Evolutionary conservation across 1,139 yeast genomes (phyloP).

Genomic region (Zygotorulaspora mrakii): DNA sequence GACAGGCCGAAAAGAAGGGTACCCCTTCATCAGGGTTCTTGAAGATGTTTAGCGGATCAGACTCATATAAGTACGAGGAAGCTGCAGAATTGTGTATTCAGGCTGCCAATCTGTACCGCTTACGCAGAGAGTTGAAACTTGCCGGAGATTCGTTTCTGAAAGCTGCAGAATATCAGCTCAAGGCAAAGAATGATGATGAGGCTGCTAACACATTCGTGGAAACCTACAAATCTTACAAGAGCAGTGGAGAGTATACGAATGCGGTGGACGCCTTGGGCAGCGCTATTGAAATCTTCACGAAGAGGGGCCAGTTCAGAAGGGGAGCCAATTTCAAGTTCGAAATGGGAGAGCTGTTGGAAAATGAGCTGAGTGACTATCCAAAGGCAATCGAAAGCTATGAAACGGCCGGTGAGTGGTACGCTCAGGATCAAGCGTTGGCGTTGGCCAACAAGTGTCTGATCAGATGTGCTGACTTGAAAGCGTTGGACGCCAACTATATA

Average conservation of each 20-base stretch:
- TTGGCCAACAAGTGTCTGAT: constrained; percentile 81
- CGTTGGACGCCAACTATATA: constrained; percentile 66
- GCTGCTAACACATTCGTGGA: constrained; percentile 89
- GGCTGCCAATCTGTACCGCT: constrained; percentile 84
- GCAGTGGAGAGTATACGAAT: constrained; percentile 63
- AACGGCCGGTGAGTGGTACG: constrained; percentile 94
- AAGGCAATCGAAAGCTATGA: constrained; percentile 78
- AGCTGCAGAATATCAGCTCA: constrained; percentile 77
- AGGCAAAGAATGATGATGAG: constrained; percentile 79
- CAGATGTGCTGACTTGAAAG: constrained; percentile 86
- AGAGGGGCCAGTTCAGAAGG: constrained; percentile 90
- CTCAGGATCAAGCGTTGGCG: constrained; percentile 91
- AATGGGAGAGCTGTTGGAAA: constrained; percentile 81
- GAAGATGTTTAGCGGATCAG: constrained; percentile 68
- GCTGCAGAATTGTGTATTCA: constrained; percentile 86
- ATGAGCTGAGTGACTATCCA: constrained; percentile 57
- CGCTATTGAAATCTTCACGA: constrained; percentile 81
- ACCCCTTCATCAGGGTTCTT: constrained; percentile 74
- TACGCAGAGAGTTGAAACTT: constrained; percentile 59
- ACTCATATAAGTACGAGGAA: constrained; percentile 70
- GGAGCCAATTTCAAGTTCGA: constrained; percentile 94
- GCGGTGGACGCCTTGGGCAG: constrained; percentile 73
- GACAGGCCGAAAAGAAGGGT: constrained; percentile 62
- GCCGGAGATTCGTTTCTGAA: constrained; percentile 85
- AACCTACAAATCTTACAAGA: constrained; percentile 82